A percentile compares a stretch with the other conserved stretches of the same genome.
These are phyloP conservation scores for Aspergillus funiculosus DNA, from an alignment of 495 filamentous ascomycete genomes.

Conservation along the genomic window DNA sequence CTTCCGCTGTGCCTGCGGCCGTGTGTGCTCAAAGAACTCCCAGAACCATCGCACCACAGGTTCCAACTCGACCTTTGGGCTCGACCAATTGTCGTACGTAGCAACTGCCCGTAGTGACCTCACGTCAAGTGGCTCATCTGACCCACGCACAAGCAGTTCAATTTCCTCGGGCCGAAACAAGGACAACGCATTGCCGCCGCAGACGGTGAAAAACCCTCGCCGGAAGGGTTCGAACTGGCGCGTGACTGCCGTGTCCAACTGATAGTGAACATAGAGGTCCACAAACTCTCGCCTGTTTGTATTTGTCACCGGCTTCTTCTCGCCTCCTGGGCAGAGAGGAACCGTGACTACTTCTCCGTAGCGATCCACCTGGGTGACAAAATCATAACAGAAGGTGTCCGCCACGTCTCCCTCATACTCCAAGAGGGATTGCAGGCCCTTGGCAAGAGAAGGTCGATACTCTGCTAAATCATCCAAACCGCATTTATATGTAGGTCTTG, in stretches of 20 bases:
- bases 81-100: slow-evolving; percentile 73
- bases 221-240: slow-evolving; percentile 95
- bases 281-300: slow-evolving; percentile 82
- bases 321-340: slow-evolving; percentile 71
- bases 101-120: slow-evolving; percentile 69
- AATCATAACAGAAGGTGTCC: slow-evolving; percentile 75
- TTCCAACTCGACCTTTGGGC: slow-evolving; percentile 46
- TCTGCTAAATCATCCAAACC: slow-evolving; percentile 82
- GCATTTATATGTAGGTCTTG: slow-evolving; percentile 59
- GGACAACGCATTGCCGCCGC: slow-evolving; percentile 81
- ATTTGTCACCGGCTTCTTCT: slow-evolving; percentile 74
- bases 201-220: slow-evolving; percentile 90
- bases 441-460: slow-evolving; percentile 71
- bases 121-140: slow-evolving; percentile 80
- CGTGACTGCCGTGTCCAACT: slow-evolving; percentile 71
- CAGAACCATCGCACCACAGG: slow-evolving; percentile 83
- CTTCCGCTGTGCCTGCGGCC: slow-evolving; percentile 64
- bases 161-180: slow-evolving; percentile 95
- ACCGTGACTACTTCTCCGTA: slow-evolving; percentile 63
- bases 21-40: slow-evolving; percentile 65
- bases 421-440: slow-evolving; percentile 68
- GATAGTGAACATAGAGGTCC: slow-evolving; percentile 74
- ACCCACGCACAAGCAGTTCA: slow-evolving; percentile 81
- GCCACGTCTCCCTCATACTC: slow-evolving; percentile 85
- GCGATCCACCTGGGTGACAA: slow-evolving; percentile 68